A percentile compares a stretch with the other conserved stretches of the same genome.
phyloP scores from a whole-genome alignment of 2,329 filamentous ascomycete species.

The Mycocentrospora acerina region DNA sequence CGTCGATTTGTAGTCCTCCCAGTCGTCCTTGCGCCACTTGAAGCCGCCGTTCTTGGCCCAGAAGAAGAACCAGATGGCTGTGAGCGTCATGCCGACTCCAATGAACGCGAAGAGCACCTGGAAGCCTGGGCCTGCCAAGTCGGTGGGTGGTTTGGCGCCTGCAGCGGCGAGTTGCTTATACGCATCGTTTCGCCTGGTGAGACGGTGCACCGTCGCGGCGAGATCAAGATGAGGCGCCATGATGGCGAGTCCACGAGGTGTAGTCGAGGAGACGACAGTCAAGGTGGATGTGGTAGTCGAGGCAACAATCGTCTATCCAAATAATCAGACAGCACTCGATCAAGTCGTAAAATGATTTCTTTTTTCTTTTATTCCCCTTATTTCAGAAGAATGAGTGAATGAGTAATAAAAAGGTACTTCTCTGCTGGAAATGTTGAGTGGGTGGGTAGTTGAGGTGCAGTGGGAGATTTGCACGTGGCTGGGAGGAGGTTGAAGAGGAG shows the following conservation, averaged over 20 bases:
- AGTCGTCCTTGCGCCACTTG: conserved; percentile 79
- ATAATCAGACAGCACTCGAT: too few relatives aligned
- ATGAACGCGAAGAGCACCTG: conserved; percentile 86
- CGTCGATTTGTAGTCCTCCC: conserved; percentile 98
- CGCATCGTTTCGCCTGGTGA: conserved; percentile 27
- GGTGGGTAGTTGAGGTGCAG: conserved; percentile 8
- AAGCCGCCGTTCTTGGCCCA: conserved; percentile 97
- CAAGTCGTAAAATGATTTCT: conserved; percentile 5
- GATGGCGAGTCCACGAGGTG: conserved; percentile 13
- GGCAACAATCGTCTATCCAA: too few relatives aligned
- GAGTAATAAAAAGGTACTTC: too few relatives aligned
- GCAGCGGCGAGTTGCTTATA: conserved; percentile 28
- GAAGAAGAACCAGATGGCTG: conserved; percentile 92
- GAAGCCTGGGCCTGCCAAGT: conserved; percentile 60
- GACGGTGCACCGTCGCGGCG: conserved; percentile 17
- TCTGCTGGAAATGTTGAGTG: too few relatives aligned
- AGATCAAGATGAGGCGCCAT: conserved; percentile 37
- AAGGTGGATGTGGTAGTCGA: conserved; percentile 9
- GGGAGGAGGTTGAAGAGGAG: conserved; percentile 3
- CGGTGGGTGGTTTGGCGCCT: conserved; percentile 39
- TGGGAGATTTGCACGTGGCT: conserved; percentile 3
- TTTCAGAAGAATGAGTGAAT: too few relatives aligned
- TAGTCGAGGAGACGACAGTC: conserved; percentile 8
- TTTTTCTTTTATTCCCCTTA: too few relatives aligned
- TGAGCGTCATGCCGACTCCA: conserved; percentile 72